Evolutionary conservation across 2,329 filamentous ascomycete species (phyloP), one percentile per base, ranked within the genome.

Genomic region (Chaetomiaceae sp.): DNA sequence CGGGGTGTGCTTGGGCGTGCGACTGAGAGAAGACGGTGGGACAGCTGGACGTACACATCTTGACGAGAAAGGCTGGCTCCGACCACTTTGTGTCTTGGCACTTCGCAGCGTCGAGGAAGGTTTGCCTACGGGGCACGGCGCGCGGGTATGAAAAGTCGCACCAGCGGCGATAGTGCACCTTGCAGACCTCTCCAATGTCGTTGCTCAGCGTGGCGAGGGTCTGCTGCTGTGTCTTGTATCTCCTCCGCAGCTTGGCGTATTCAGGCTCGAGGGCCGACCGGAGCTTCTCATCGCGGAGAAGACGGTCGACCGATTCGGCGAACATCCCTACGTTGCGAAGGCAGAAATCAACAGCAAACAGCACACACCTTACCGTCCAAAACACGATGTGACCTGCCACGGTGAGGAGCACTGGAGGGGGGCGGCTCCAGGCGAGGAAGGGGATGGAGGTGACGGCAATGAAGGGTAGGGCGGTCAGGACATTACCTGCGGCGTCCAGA

Each of bases 281-380:
- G 14, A 11, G 41, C 42, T 29, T 38, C 36, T 45, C 41, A 9
- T 45, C 26, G 37, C 24, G 24, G 47, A 42, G 37, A 14, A 49
- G 32, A 9, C n/a, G 2, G 42, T 42, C 42, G 47, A 42, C 37
- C 3, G 29, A 19, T 15, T 20, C 18, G 37, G 33, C 8, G 33
- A 45, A 42, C 27, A 4, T 24, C 35, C 46, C 36, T 47, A 38
- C 38, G 33, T 29, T 48, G n/a, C 46, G 46, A 14, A 43, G 17
- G 6, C 35, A 48, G 34, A n/a, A n/a, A n/a, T 43, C n/a, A 35
- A 36, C n/a, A 5, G 20, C 34, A 15, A 22, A 22, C 37, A 30
- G 4, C 20, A n/a, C 12, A n/a, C 10, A 2, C 14, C 18, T 5
- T 6, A 30, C 35, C 40, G 20, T 17, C 38, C 38, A 47, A 26